These are phyloP conservation scores for Peniophora sp. DNA, from an alignment of 1,284 basidiomycete genomes.

Conservation along the genomic window DNA sequence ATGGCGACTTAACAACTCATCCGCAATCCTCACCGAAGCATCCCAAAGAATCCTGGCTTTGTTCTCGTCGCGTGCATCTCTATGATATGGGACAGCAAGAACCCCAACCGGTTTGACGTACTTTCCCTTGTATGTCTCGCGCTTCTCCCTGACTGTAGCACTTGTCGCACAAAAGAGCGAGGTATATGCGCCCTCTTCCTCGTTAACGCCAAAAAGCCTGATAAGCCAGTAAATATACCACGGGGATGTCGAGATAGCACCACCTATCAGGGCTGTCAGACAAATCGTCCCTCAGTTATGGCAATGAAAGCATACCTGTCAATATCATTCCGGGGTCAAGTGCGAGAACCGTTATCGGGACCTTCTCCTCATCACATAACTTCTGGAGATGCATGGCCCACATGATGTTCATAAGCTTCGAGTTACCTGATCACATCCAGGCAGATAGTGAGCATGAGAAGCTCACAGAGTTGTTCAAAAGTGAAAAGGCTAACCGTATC, in stretches of 20 bases:
- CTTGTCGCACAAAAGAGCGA: constrained; percentile 40
- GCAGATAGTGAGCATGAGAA: constrained; percentile 12
- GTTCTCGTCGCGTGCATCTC: constrained; percentile 23
- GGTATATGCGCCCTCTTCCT: constrained; percentile 32
- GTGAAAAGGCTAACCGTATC: constrained; percentile 10
- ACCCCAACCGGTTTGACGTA: constrained; percentile 33
- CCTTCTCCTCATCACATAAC: constrained; percentile 16
- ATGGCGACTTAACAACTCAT: too few species aligned
- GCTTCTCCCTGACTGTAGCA: constrained; percentile 25
- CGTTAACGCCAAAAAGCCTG: constrained; percentile 22
- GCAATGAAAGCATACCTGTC: constrained; percentile 19
- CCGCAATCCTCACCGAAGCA: constrained; percentile 28
- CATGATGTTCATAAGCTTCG: constrained; percentile 25
- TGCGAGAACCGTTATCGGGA: constrained; percentile 24
- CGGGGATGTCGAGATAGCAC: constrained; percentile 10
- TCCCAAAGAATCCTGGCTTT: constrained; percentile 37
- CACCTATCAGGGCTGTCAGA: neutral
- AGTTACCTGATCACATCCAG: constrained; percentile 19
- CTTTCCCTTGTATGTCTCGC: constrained; percentile 34
- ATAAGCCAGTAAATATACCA: constrained; percentile 16
- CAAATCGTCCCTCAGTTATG: neutral
- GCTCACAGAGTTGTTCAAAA: neutral
- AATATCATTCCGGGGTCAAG: constrained; percentile 33
- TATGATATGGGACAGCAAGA: constrained; percentile 17
- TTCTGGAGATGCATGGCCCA: constrained; percentile 21